Evolutionary conservation across 331 rosid species (phyloP).

Genomic region (Acacia concinna): DNA sequence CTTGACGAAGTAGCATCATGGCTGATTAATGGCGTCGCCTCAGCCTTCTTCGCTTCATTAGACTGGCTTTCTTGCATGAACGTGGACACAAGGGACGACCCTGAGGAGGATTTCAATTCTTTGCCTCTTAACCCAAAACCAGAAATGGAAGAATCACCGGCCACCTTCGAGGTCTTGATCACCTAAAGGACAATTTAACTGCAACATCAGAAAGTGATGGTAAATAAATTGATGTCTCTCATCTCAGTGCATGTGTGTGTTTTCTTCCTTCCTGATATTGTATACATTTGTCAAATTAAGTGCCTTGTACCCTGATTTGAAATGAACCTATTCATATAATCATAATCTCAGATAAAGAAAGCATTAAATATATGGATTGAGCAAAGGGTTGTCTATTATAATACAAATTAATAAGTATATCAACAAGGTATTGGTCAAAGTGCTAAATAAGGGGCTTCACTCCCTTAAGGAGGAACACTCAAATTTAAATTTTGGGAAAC

Average conservation of each 20-base stretch:
- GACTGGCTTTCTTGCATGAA: conserved; percentile 50
- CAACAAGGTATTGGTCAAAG: no score
- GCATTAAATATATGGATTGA: not conserved
- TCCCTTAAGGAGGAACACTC: no score
- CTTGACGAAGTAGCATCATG: conserved; percentile 39
- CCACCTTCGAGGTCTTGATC: conserved; percentile 4
- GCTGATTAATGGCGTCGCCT: conserved; percentile 39
- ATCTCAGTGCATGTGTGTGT: not conserved
- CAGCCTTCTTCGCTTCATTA: conserved; percentile 51
- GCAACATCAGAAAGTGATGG: not conserved
- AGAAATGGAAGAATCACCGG: conserved; percentile 17
- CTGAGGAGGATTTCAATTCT: conserved; percentile 24
- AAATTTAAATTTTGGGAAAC: no score
- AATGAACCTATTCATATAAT: not conserved
- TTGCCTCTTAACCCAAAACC: conserved; percentile 28
- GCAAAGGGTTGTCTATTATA: not conserved
- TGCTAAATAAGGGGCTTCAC: no score
- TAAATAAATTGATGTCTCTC: not conserved
- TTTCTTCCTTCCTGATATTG: not conserved
- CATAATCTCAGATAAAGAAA: not conserved
- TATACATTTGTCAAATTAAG: not conserved
- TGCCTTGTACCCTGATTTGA: conserved; percentile 14
- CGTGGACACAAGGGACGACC: conserved; percentile 46
- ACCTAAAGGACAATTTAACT: not conserved
- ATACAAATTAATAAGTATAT: not conserved